phyloP scores from a whole-genome alignment of 129 eudicot species.

The Glebionis coronaria region DNA sequence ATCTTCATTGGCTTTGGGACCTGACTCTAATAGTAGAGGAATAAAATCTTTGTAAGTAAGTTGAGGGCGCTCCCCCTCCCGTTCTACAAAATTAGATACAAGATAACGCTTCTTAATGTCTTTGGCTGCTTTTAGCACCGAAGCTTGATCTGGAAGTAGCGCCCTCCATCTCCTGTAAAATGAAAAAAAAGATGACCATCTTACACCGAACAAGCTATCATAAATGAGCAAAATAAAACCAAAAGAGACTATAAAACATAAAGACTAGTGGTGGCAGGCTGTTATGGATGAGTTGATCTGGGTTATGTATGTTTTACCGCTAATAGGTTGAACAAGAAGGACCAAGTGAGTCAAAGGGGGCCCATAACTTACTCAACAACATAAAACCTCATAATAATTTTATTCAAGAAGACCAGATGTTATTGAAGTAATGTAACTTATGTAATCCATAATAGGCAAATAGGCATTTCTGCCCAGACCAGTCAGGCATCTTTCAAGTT shows the following conservation, averaged over 20 bases:
- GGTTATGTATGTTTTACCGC: not conserved
- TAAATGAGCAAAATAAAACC: not conserved
- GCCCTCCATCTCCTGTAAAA: slow-evolving; percentile 69
- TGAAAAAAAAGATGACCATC: not conserved
- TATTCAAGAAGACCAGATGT: too few species aligned
- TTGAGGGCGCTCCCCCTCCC: slow-evolving; percentile 74
- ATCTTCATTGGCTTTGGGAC: slow-evolving; percentile 31
- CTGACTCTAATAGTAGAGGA: slow-evolving; percentile 22
- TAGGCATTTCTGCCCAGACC: too few species aligned
- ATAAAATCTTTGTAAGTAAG: slow-evolving; percentile 64
- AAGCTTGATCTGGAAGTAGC: slow-evolving; percentile 64
- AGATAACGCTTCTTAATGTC: slow-evolving; percentile 48
- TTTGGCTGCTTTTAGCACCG: slow-evolving; percentile 50
- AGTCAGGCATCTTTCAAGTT: too few species aligned
- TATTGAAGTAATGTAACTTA: too few species aligned
- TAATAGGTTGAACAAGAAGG: not conserved
- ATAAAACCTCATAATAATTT: too few species aligned
- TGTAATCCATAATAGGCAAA: too few species aligned
- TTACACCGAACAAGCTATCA: not conserved
- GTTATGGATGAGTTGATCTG: not conserved
- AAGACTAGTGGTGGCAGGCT: too few species aligned
- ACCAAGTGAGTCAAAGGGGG: not conserved
- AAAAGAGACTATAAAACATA: not conserved
- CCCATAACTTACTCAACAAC: too few species aligned
- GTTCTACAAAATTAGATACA: slow-evolving; percentile 82